phyloP scores from a whole-genome alignment of 2,329 filamentous ascomycete species.

The Aspergillus transmontanensis region DNA sequence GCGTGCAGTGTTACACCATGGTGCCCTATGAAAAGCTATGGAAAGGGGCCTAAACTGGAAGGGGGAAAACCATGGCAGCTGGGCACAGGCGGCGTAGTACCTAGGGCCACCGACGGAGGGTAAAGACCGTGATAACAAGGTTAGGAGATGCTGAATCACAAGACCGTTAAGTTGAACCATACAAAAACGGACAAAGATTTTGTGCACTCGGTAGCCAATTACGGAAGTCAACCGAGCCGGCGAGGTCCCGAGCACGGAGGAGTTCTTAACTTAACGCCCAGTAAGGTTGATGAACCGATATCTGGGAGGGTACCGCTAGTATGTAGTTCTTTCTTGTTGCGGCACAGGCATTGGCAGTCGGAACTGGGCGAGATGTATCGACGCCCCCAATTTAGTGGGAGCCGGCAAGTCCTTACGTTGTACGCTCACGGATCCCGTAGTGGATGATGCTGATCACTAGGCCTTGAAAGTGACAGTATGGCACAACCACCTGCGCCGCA shows the following conservation, averaged over 20 bases:
- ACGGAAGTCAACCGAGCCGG: neutral
- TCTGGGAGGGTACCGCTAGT: neutral
- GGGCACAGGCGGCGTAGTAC: neutral
- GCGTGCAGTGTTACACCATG: neutral
- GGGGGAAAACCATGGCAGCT: neutral
- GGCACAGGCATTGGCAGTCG: neutral
- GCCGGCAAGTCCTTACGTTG: neutral
- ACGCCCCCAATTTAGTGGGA: neutral
- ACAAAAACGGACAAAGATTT: neutral
- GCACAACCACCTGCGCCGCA: neutral
- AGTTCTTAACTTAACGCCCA: neutral
- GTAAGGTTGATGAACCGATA: neutral
- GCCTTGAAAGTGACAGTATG: neutral
- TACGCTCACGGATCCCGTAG: neutral
- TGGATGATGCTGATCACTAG: neutral
- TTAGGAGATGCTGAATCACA: neutral
- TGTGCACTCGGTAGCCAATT: slow-evolving; percentile 2
- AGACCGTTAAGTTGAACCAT: neutral
- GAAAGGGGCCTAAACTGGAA: neutral
- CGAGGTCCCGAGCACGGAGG: neutral
- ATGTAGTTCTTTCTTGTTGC: neutral
- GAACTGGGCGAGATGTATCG: neutral
- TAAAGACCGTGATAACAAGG: neutral
- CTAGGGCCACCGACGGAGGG: neutral
- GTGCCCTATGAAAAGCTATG: neutral